Conservation (phyloP, 2,329 filamentous ascomycete species). For the Fusarium cicatricum region DNA sequence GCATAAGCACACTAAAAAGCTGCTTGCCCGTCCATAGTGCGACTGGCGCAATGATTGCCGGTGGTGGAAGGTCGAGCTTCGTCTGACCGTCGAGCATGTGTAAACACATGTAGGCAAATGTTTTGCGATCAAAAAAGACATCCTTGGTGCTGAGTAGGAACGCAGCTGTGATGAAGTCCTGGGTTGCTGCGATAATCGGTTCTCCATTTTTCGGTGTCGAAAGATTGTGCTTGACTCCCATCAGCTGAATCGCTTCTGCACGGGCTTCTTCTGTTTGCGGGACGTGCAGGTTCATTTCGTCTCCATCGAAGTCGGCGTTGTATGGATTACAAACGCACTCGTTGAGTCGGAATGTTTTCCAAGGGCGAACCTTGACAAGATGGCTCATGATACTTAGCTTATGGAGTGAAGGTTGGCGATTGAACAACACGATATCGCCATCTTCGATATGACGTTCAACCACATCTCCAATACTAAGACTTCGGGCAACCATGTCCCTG, state of each 20-base stretch:
- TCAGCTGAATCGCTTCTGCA: slow-evolving; percentile 92
- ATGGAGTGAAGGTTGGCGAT: slow-evolving; percentile 95
- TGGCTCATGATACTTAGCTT: slow-evolving; percentile 99
- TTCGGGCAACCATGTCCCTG: slow-evolving; percentile 73
- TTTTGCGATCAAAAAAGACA: slow-evolving; percentile 86
- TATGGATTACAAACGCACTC: slow-evolving; percentile 98
- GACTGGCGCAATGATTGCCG: slow-evolving; percentile 84
- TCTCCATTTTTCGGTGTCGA: slow-evolving; percentile 97
- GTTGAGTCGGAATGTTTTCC: slow-evolving; percentile 95
- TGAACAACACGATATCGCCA: slow-evolving; percentile 95
- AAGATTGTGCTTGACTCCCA: slow-evolving; percentile 98
- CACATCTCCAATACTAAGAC: slow-evolving; percentile 82
- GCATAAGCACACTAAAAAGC: slow-evolving; percentile 90
- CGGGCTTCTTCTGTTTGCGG: slow-evolving; percentile 97
- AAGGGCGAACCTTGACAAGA: slow-evolving; percentile 89
- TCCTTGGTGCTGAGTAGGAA: slow-evolving; percentile 93
- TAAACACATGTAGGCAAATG: slow-evolving; percentile 88
- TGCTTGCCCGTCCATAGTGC: slow-evolving; percentile 97
- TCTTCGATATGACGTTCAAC: slow-evolving; percentile 96
- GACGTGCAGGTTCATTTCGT: slow-evolving; percentile 99
- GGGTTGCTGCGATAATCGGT: slow-evolving; percentile 97
- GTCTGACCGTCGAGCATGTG: slow-evolving; percentile 90
- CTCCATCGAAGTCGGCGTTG: slow-evolving; percentile 98
- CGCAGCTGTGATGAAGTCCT: slow-evolving; percentile 97
- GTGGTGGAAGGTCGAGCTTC: slow-evolving; percentile 84